These are phyloP conservation scores for Luffa acutangula DNA, from an alignment of 306 rosid species.

Conservation along the genomic window DNA sequence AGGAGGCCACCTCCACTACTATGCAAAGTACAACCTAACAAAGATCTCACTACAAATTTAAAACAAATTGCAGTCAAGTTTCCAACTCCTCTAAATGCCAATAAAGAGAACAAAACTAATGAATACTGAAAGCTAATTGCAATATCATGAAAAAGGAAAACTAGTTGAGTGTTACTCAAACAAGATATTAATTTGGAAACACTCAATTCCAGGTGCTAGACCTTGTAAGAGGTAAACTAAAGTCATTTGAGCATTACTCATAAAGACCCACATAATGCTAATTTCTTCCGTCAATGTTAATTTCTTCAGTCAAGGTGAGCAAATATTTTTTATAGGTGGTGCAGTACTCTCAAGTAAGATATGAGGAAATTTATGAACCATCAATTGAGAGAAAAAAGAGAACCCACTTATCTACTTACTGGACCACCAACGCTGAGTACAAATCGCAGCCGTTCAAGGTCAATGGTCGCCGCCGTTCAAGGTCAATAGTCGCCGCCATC, in stretches of 20 bases:
- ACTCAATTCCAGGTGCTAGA: not conserved
- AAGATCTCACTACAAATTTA: not conserved
- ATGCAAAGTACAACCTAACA: not conserved
- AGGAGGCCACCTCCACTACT: not conserved
- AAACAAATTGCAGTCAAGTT: not conserved
- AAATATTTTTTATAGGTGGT: not conserved
- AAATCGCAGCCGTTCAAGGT: too few relatives aligned
- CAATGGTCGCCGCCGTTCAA: too few relatives aligned
- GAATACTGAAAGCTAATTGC: not conserved
- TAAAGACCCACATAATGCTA: not conserved
- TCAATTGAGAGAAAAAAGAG: not conserved
- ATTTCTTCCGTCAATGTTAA: too few relatives aligned
- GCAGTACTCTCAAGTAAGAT: not conserved
- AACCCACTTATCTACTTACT: slow-evolving; percentile 41
- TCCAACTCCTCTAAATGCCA: not conserved
- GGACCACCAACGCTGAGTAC: slow-evolving; percentile 99
- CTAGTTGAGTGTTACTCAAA: not conserved
- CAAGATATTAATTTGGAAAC: not conserved
- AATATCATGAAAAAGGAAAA: not conserved
- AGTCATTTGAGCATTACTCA: not conserved
- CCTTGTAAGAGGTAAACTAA: not conserved
- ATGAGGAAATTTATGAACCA: not conserved
- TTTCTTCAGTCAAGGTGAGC: not conserved
- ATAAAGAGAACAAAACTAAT: not conserved
- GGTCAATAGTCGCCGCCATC: too few relatives aligned